Base-by-base conservation (phyloP, 108 stramenopile genomes). In the Pseudonitzschia delicatissima region DNA sequence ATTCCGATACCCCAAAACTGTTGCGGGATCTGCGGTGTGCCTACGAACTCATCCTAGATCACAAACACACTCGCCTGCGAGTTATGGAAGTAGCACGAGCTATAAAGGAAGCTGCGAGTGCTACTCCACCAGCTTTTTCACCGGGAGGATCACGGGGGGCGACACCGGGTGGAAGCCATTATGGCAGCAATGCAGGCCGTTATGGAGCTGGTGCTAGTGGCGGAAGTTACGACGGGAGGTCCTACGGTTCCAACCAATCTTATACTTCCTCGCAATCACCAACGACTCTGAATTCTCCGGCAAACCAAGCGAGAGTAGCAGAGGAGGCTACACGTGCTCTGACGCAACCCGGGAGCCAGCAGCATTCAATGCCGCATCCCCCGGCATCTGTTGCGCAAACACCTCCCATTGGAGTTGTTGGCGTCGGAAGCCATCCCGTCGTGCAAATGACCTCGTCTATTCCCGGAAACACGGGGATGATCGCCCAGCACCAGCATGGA, bases 1-100 rank as follows among this genome's bases (percentile, higher is more conserved):
- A 92, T 33, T 82, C 79, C 44, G 84, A 83, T 44, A 85, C 90
- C 5, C 88, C 90, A 9, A 95, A 95, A 69, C 71, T 92, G 28
- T 66, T 95, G 59, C 72, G 86, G 67, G 93, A 95, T 71, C 74
- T 98, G 35, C 90, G 94, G 7, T 96, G 96, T 60, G 96, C 96
- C 36, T 98, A 98, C 67, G 97, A 98, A 77, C 86, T 98, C 7
- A 92, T 98, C 61, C 82, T 98, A 23, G 97, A 97, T 78, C 93
- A 96, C 73, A 98, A 98, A 67, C 93, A 95, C 61, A 95, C 96
- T 7, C 87, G 93, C 33, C 85, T 95, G 27, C 88, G 97, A 51
- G 96, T 94, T 27, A 96, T 92, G 90, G 96, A 96, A 65, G 87
- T 94, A 6, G 93, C 93, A 15, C 71, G 91, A 47, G 93, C 96